Evolutionary conservation across 2,329 filamentous ascomycete genomes (phyloP).

Genomic region (Stagonosporopsis cucurbitacearum): DNA sequence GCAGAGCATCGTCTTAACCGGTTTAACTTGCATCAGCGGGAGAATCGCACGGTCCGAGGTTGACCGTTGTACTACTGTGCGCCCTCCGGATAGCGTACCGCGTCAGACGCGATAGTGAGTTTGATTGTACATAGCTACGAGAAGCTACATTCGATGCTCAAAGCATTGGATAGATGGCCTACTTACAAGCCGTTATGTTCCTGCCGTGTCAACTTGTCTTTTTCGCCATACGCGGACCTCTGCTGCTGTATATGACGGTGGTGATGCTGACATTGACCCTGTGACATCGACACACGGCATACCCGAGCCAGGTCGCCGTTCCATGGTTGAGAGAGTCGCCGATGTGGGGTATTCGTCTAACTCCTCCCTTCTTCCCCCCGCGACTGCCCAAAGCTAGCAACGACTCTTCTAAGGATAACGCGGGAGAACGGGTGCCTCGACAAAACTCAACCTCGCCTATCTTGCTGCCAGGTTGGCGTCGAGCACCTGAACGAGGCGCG

Average conservation of each 20-base stretch:
- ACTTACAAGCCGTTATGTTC: background rate
- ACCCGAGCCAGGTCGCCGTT: slow-evolving; percentile 25
- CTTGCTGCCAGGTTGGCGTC: background rate
- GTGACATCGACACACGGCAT: slow-evolving; percentile 24
- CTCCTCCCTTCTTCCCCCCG: slow-evolving; percentile 14
- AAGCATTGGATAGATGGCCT: background rate
- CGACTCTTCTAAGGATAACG: slow-evolving; percentile 10
- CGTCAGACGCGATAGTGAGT: slow-evolving; percentile 1
- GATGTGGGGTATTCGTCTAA: slow-evolving; percentile 31
- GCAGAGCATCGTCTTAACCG: background rate
- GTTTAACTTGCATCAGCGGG: slow-evolving; percentile 1
- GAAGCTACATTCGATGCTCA: background rate
- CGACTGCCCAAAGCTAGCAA: slow-evolving; percentile 11
- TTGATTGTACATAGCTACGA: slow-evolving; percentile 3
- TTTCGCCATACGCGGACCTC: background rate
- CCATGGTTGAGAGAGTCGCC: slow-evolving; percentile 25
- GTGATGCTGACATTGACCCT: slow-evolving; percentile 3
- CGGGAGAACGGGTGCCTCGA: slow-evolving; percentile 1
- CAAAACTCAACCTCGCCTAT: slow-evolving; percentile 3
- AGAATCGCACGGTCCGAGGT: slow-evolving; percentile 15
- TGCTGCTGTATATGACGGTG: slow-evolving; percentile 4
- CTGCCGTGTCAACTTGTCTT: background rate
- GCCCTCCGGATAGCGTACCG: slow-evolving; percentile 26
- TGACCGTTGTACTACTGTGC: slow-evolving; percentile 27
- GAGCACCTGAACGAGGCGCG: slow-evolving; percentile 14